Base-by-base conservation (phyloP, 805 yeast species). In the Saturnispora quitensis region DNA sequence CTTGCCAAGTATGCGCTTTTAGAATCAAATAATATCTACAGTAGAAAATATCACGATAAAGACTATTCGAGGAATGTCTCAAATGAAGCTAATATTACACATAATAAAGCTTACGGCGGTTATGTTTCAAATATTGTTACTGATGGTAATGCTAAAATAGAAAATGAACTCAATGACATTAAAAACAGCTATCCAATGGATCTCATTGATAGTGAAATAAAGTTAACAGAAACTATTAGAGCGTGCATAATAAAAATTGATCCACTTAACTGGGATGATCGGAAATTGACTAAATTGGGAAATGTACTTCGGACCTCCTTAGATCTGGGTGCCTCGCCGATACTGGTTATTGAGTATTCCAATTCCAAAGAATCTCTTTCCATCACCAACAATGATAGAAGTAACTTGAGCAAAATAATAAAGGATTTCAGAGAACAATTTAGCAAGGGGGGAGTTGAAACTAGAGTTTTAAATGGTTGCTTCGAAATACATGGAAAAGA, bases 281-380 rank as follows among this genome's bases (percentile, higher is more conserved):
- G 28, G 3, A 47, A 33, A 22, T 34, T 53, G 5, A 31, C 25
- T 15, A 33, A 43, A 10, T 31, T 55, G 15, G 53, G 55, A 3
- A 18, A 43, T 5, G 56, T 55, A 12, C 31, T 55, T 2, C 18
- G 40, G 17, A 55, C 54, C 8, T 54, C 52, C 6, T 44, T 55
- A 40, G 50, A 51, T 18, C 46, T 56, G 24, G 97, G 97, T 0
- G 78, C 86, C 1, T 78, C 84, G 13, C 95, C 96, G 0, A 68
- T 89, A 0, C 73, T 88, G 35, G 68, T 88, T 2, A 59, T 86
- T 28, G 89, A 82, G 25, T 50, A 51, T 2, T 45, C 46, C 42
- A 31, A 45, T 9, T 3, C 35, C 56, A n/a, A 57, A 52, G 50
- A 62, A 60, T 45, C 63, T 57, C 43, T 57, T 60, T 20, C 54